Percentiles rank a stretch among this genome's conserved stretches.
phyloP scores from a whole-genome alignment of 148 eudicot genomes.

The Bassia scoparia region DNA sequence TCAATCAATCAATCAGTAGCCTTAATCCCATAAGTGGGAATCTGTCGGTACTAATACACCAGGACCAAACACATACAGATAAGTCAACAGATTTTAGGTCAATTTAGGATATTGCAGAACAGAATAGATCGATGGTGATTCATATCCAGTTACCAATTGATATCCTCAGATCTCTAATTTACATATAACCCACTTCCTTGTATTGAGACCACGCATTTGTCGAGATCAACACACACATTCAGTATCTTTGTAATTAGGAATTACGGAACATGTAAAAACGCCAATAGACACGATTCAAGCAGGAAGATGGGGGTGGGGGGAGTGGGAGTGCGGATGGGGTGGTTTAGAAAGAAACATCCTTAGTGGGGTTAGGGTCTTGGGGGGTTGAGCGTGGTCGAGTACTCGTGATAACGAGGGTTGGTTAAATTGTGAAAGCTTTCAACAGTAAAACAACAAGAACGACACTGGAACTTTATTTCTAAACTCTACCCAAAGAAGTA shows the following conservation, averaged over 20 bases:
- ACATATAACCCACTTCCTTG: slow-evolving; percentile 91
- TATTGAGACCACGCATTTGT: slow-evolving; percentile 90
- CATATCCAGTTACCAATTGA: slow-evolving; percentile 46
- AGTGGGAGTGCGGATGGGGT: too few species aligned
- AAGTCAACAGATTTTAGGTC: too few species aligned
- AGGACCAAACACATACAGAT: slow-evolving; percentile 1
- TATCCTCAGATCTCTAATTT: slow-evolving; percentile 87
- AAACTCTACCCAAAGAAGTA: slow-evolving; percentile 93
- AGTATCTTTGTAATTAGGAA: slow-evolving; percentile 29
- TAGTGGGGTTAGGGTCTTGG: too few species aligned
- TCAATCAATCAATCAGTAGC: too few species aligned
- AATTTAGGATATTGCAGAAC: slow-evolving; percentile 6
- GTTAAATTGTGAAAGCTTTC: neutral
- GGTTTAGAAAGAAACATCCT: too few species aligned
- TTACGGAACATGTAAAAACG: slow-evolving; percentile 5
- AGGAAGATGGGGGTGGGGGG: too few species aligned
- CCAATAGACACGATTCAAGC: neutral
- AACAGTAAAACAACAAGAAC: slow-evolving; percentile 10
- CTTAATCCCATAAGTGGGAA: too few species aligned
- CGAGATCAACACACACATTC: slow-evolving; percentile 98
- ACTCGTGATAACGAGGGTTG: too few species aligned
- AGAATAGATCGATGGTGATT: slow-evolving; percentile 2
- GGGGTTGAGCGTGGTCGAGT: too few species aligned
- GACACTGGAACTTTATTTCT: slow-evolving; percentile 8
- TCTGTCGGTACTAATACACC: too few species aligned